Evolutionary conservation across 345 rosid species (phyloP).

Genomic region (Arabidopsis thaliana): DNA sequence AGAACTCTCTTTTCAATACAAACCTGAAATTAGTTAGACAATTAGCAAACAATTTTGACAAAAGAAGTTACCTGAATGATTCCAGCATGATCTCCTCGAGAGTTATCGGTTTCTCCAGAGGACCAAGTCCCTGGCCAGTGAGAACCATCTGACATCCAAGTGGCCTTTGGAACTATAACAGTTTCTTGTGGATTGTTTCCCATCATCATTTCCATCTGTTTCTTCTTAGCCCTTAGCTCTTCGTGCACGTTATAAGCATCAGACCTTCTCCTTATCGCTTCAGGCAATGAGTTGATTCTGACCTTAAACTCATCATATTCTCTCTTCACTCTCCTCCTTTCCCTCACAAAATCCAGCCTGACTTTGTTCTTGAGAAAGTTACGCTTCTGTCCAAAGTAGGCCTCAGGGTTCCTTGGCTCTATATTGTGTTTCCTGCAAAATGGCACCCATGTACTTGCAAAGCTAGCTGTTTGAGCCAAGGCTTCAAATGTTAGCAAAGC

Average conservation of each 20-base stretch:
- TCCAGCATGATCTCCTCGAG: conserved; percentile 80
- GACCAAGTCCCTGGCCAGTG: conserved; percentile 92
- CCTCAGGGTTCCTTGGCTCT: conserved; percentile 79
- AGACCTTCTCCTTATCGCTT: conserved; percentile 72
- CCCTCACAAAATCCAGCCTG: conserved; percentile 74
- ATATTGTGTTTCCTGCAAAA: conserved; percentile 75
- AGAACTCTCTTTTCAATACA: background rate
- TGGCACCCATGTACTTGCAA: conserved; percentile 80
- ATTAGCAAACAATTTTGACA: background rate
- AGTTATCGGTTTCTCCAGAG: conserved; percentile 67
- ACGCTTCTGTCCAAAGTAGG: conserved; percentile 76
- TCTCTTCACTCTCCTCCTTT: conserved; percentile 81
- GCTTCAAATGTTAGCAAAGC: conserved; percentile 78
- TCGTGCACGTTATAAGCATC: conserved; percentile 82
- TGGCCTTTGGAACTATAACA: conserved; percentile 60
- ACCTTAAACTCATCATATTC: conserved; percentile 88
- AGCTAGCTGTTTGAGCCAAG: conserved; percentile 77
- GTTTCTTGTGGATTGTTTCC: conserved; percentile 53
- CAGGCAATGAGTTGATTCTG: conserved; percentile 72
- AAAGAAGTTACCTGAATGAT: conserved; percentile 66
- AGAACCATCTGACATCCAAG: conserved; percentile 90
- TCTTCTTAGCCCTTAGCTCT: conserved; percentile 72
- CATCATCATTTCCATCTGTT: conserved; percentile 60
- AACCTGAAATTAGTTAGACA: background rate
- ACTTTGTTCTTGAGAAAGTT: conserved; percentile 79